Evolutionary conservation across 148 eudicot genomes (phyloP).

Genomic region (Drosera capensis): DNA sequence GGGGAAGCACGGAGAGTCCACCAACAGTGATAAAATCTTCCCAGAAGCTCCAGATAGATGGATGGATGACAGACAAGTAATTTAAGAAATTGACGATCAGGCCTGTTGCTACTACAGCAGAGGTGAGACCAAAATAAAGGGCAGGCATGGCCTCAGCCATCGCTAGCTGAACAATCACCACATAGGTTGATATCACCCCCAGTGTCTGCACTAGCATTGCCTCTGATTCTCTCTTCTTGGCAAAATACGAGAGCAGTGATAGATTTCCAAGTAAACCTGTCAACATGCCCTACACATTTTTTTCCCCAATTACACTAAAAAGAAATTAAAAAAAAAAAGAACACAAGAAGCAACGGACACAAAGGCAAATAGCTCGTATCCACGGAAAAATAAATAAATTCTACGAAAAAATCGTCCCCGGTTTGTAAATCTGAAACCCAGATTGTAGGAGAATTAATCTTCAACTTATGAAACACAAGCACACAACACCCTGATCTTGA

Average conservation of each 20-base stretch:
- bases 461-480: too few relatives aligned
- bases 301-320: neutral
- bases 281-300: slow-evolving; percentile 56
- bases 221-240: slow-evolving; percentile 82
- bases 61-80: slow-evolving; percentile 51
- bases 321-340: neutral
- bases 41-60: slow-evolving; percentile 62
- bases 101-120: slow-evolving; percentile 53
- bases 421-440: too few relatives aligned
- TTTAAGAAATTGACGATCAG: slow-evolving; percentile 61
- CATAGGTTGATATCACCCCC: slow-evolving; percentile 64
- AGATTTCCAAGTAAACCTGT: slow-evolving; percentile 91
- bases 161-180: slow-evolving; percentile 72
- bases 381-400: too few relatives aligned
- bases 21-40: slow-evolving; percentile 87
- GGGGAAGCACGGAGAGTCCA: slow-evolving; percentile 86
- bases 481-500: too few relatives aligned
- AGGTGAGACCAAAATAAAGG: slow-evolving; percentile 37
- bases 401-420: too few relatives aligned
- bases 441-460: too few relatives aligned
- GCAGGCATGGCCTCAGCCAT: slow-evolving; percentile 90
- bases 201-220: slow-evolving; percentile 71
- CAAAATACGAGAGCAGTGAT: slow-evolving; percentile 72
- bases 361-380: neutral
- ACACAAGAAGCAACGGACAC: neutral